Evolutionary conservation across 2,329 filamentous ascomycete species (phyloP).

Genomic region (Diaporthe eres): DNA sequence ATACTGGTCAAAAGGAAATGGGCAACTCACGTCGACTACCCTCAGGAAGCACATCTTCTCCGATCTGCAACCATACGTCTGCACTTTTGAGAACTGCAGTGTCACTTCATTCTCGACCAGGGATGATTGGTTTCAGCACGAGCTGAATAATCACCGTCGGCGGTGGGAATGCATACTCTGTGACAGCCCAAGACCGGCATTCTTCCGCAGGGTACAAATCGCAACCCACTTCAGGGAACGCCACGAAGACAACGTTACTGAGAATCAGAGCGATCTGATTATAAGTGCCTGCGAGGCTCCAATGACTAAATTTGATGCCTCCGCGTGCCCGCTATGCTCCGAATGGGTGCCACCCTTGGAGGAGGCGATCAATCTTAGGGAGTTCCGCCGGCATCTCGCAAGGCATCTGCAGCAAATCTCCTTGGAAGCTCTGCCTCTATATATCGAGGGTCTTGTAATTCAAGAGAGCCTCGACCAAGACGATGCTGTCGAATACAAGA

Average conservation of each 20-base stretch:
- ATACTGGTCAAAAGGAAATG: no score
- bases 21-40: neutral
- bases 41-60: neutral
- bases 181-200: neutral
- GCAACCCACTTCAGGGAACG: neutral
- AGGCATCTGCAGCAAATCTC: constrained; percentile 3
- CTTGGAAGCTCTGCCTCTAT: neutral
- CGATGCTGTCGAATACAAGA: neutral
- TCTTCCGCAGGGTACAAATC: no score
- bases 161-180: neutral
- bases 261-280: neutral
- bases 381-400: neutral
- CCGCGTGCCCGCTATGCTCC: neutral
- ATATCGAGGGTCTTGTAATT: neutral
- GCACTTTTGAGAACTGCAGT: neutral
- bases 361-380: neutral
- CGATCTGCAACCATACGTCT: constrained; percentile 8
- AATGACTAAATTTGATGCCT: neutral
- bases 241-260: neutral
- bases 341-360: neutral
- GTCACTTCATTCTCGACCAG: neutral
- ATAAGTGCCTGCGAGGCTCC: neutral
- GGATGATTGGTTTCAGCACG: neutral
- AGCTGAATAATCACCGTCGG: neutral
- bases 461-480: neutral